Evolutionary conservation across 2,329 filamentous ascomycete species (phyloP), one percentile per base, ranked within the genome.

Genomic region (Ophiostoma sp.): DNA sequence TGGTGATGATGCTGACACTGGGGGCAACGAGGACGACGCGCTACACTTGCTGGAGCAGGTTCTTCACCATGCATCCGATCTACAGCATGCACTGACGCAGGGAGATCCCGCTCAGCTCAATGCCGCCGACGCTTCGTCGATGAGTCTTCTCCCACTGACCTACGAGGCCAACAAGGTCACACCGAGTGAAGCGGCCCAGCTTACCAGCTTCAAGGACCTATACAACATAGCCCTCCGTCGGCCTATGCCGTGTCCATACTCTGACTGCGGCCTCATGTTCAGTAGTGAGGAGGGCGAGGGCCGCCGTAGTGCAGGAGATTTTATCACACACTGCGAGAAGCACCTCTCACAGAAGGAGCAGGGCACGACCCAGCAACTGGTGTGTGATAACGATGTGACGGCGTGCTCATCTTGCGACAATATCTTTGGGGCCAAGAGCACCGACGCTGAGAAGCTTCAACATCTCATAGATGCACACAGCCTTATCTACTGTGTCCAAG

Each of bases 401-500:
- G 36, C 58, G 36, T 63, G 16, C 64, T 41, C 47, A 14, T 12
- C 40, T 16, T 67, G 66, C 9, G 3, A 5, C 3, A 11, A 38
- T 38, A 4, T 14, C 9, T 67, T 67, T 27, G 27, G 14, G 8
- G 14, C 27, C 16, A 4, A 12, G 16, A 42, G 36, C 41, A 63
- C 66, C 14, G 44, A 38, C 14, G 5, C 44, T 14, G 42, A 63
- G 18, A 67, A 49, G 55, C 27, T 67, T 42, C 66, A 12, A 42
- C 66, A 67, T 42, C 45, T 67, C 42, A 27, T 67, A 5, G 27
- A 38, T 4, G 14, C 5, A 16, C 66, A 67, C 66, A 12, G 18
- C n/a, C 2, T 62, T 6, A 6, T 62, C 5, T 40, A 42, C 8
- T 5, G 3, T 12, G 40, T 63, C 16, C 52, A n/a, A 36, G 60